phyloP scores from a whole-genome alignment of 768 basidiomycete genomes.

The Suillus lakei region DNA sequence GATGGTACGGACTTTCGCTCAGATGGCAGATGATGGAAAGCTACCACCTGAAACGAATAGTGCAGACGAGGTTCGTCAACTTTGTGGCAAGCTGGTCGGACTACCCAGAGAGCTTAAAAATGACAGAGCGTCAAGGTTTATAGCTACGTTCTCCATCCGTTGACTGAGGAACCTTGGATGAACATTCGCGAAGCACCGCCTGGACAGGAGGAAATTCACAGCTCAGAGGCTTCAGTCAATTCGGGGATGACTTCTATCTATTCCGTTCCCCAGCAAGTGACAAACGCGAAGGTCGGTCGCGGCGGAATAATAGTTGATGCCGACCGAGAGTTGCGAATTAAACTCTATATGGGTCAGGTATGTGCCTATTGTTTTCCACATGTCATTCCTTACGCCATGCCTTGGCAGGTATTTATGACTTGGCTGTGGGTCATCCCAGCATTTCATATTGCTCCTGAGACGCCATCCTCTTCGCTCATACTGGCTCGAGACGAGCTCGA shows the following conservation, averaged over 20 bases:
- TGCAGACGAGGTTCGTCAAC: conserved; percentile 37
- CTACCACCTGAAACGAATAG: conserved; percentile 36
- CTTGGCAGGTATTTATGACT: conserved; percentile 67
- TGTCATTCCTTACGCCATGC: neutral
- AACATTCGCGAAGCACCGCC: conserved; percentile 41
- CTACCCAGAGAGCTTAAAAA: neutral
- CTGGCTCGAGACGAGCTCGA: conserved; percentile 71
- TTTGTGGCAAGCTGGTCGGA: neutral
- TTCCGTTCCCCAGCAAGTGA: conserved; percentile 1
- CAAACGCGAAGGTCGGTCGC: conserved; percentile 20
- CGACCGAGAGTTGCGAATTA: conserved; percentile 68
- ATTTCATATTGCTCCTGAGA: conserved; percentile 72
- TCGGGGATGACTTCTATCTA: neutral
- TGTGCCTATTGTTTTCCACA: conserved; percentile 13
- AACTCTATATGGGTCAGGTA: conserved; percentile 76
- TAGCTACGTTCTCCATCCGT: conserved; percentile 50
- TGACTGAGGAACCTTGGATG: conserved; percentile 50
- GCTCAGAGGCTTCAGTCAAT: neutral
- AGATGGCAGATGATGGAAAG: conserved; percentile 50
- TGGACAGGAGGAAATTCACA: neutral
- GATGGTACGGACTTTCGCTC: conserved; percentile 80
- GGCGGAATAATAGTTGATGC: conserved; percentile 65
- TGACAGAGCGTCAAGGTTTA: conserved; percentile 46
- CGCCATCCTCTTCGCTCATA: conserved; percentile 38
- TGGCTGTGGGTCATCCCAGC: conserved; percentile 89